Evolutionary conservation across 805 yeast genomes (phyloP).

Genomic region (Starmerella bombi): DNA sequence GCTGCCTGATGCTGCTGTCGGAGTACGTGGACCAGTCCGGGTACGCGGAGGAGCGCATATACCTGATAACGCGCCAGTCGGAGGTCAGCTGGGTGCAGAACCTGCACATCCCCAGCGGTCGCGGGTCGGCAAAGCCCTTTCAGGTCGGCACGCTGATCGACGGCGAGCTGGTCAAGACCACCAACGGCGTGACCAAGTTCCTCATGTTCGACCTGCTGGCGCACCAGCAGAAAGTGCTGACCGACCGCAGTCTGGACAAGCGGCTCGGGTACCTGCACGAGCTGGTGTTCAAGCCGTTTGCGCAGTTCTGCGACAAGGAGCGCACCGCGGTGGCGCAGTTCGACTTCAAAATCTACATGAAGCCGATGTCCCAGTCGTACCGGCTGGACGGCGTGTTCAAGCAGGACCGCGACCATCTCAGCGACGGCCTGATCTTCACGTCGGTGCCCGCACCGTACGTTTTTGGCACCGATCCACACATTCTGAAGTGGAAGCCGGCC

Average conservation of each 20-base stretch:
- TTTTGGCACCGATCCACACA: slow-evolving; percentile 74
- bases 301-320: slow-evolving; percentile 47
- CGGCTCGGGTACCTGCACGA: slow-evolving; percentile 78
- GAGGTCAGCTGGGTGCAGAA: slow-evolving; percentile 66
- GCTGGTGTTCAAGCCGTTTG: slow-evolving; percentile 71
- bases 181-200: slow-evolving; percentile 43
- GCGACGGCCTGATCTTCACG: slow-evolving; percentile 90
- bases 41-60: slow-evolving; percentile 71
- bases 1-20: slow-evolving; percentile 57
- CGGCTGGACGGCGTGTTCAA: slow-evolving; percentile 63
- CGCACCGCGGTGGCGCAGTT: slow-evolving; percentile 65
- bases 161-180: slow-evolving; percentile 69
- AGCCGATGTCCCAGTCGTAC: slow-evolving; percentile 75
- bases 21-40: slow-evolving; percentile 36
- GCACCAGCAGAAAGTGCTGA: slow-evolving; percentile 59
- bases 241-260: slow-evolving; percentile 59
- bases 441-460: slow-evolving; percentile 78
- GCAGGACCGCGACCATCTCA: slow-evolving; percentile 64
- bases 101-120: slow-evolving; percentile 62
- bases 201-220: slow-evolving; percentile 86
- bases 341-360: slow-evolving; percentile 77
- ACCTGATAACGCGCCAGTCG: slow-evolving; percentile 76
- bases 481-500: slow-evolving; percentile 94
- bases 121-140: slow-evolving; percentile 38
- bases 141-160: slow-evolving; percentile 86